Conservation (phyloP, 768 basidiomycete genomes). For the Rhizopogon vesiculosus region DNA sequence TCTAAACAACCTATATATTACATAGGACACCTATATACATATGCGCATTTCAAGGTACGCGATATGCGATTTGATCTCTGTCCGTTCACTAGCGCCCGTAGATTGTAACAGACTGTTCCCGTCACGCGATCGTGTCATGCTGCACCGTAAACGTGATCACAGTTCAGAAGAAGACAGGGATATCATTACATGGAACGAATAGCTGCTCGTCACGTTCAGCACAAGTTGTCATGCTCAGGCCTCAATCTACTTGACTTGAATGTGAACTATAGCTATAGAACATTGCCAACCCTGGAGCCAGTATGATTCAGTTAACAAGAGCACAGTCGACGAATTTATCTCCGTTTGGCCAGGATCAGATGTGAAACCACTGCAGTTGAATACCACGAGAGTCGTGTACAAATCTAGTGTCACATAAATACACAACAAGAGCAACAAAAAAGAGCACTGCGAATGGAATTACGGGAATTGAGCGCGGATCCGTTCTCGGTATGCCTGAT, state of each 20-base stretch:
- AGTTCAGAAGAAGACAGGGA: constrained; percentile 44
- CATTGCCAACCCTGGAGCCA: neutral
- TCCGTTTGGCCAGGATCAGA: neutral
- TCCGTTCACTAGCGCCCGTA: constrained; percentile 16
- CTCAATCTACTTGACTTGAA: neutral
- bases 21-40: constrained; percentile 77
- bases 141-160: constrained; percentile 74
- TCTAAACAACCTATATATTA: neutral
- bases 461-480: constrained; percentile 24
- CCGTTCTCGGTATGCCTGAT: constrained; percentile 55
- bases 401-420: constrained; percentile 1
- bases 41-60: constrained; percentile 56
- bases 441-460: neutral
- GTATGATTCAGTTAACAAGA: no score
- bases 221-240: neutral
- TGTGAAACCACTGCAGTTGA: neutral
- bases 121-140: constrained; percentile 60
- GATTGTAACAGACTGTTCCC: constrained; percentile 74
- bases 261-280: neutral
- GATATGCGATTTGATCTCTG: neutral
- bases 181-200: constrained; percentile 75
- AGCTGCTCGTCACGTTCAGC: neutral
- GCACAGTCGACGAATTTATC: neutral
- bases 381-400: constrained; percentile 4
- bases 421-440: neutral